Base-by-base conservation (phyloP, 805 yeast genomes). In the Pichia exigua region DNA sequence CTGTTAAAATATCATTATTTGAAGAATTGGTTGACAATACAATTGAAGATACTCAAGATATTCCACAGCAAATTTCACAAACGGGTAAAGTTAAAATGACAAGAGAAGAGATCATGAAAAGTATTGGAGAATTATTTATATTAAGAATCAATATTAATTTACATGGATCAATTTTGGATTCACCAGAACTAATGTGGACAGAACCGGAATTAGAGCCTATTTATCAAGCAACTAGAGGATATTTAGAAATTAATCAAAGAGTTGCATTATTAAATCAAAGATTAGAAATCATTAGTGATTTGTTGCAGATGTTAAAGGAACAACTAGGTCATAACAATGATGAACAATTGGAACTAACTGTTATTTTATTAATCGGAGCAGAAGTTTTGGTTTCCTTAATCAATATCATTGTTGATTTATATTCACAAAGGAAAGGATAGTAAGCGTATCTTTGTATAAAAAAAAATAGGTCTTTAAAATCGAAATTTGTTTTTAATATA, bases 131-230 rank as follows among this genome's bases (percentile, higher is more conserved):
- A 68, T 76, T 94, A 55, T 94, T 94, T 67, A 94, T 94, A 54
- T 71, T 94, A 57, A 68, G 95, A 55, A 87, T 87, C 45, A 87
- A 87, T 65, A 87, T 87, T 54, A 87, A 87, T 61, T 70, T 87
- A 50, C 94, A 87, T 70, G 94, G 94, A 0, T 84, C 92, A 0
- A 95, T 94, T 27, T 73, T 94, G 55, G 99, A 94, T 66, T 87
- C 96, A 1, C 99, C 99, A 1, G 99, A 94, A 67, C 79, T 94
- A 53, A 90, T 94, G 97, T 94, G 99, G 99, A 82, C 97, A 0
- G 98, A 94, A 66, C 99, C 99, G 2, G 97, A 91, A 63, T 73
- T 94, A 55, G 99, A 94, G 65, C 99, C 99, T 1, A 90, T 92
- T 49, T 94, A 94, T 69, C 97, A 91, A 67, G 97, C 98, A 0